These are phyloP conservation scores for Aegilops tauschii DNA, from an alignment of 176 grass and related monocot genomes.

Conservation along the genomic window DNA sequence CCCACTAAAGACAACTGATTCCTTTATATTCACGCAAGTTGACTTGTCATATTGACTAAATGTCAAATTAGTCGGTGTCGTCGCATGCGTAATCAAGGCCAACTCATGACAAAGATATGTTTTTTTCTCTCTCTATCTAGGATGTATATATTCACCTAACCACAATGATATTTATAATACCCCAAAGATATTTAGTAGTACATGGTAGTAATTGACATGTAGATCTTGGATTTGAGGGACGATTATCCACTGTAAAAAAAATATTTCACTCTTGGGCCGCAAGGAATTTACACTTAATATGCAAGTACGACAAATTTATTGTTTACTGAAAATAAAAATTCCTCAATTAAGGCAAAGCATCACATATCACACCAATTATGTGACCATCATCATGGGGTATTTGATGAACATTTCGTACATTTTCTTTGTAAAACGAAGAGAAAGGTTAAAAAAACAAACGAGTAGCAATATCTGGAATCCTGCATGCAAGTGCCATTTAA, in stretches of 20 bases:
- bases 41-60: background rate
- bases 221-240: background rate
- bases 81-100: background rate
- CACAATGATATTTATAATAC: background rate
- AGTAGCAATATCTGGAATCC: background rate
- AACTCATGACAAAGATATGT: too few species aligned
- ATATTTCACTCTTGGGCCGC: background rate
- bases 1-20: background rate
- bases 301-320: background rate
- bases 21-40: background rate
- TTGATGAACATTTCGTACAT: background rate
- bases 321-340: background rate
- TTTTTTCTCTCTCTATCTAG: too few species aligned
- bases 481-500: too few species aligned
- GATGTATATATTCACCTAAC: background rate
- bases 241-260: background rate
- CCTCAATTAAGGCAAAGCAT: background rate
- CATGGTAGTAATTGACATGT: background rate
- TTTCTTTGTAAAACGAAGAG: background rate
- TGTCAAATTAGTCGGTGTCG: background rate
- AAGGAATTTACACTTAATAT: background rate
- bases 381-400: background rate
- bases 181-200: background rate
- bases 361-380: background rate
- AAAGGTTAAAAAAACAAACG: background rate